Evolutionary conservation across 2,329 filamentous ascomycete genomes (phyloP).

Genomic region (Fonsecaea pedrosoi): DNA sequence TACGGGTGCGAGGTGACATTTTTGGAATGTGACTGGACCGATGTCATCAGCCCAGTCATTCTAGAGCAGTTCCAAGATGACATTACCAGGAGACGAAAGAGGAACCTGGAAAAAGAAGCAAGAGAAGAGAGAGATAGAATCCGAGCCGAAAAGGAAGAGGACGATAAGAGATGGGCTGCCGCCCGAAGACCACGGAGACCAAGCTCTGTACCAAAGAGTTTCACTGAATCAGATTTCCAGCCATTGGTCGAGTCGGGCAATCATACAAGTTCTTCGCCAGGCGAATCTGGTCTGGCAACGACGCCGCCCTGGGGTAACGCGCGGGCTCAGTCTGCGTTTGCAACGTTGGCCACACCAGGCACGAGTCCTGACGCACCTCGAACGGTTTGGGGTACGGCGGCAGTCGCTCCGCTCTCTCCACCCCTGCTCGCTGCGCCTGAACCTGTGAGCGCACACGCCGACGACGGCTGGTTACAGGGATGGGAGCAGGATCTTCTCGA

Average conservation of each 20-base stretch:
- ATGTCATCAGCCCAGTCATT: constrained; percentile 77
- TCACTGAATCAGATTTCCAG: constrained; percentile 69
- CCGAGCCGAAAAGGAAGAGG: constrained; percentile 80
- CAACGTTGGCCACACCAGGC: constrained; percentile 73
- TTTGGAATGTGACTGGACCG: constrained; percentile 93
- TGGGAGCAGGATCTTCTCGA: constrained; percentile 78
- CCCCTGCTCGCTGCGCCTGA: constrained; percentile 50
- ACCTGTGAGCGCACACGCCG: constrained; percentile 47
- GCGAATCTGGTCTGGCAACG: constrained; percentile 45
- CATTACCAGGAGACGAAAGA: constrained; percentile 75
- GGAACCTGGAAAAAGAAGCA: constrained; percentile 80
- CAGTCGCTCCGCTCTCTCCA: constrained; percentile 67
- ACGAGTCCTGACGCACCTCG: constrained; percentile 77
- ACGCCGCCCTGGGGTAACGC: constrained; percentile 52
- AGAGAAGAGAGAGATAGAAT: constrained; percentile 85
- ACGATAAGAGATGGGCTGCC: constrained; percentile 71
- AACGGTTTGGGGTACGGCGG: constrained; percentile 92
- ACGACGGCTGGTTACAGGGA: constrained; percentile 87
- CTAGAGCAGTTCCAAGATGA: constrained; percentile 78
- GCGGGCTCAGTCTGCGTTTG: constrained; percentile 51
- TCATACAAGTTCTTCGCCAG: constrained; percentile 39
- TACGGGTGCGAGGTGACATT: constrained; percentile 91
- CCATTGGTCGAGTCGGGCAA: constrained; percentile 58
- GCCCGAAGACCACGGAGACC: constrained; percentile 65
- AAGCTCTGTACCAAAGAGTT: constrained; percentile 57